Percentiles rank a stretch among this genome's conserved stretches.
phyloP scores from a whole-genome alignment of 1,284 basidiomycete species.

The Naganishia albida region DNA sequence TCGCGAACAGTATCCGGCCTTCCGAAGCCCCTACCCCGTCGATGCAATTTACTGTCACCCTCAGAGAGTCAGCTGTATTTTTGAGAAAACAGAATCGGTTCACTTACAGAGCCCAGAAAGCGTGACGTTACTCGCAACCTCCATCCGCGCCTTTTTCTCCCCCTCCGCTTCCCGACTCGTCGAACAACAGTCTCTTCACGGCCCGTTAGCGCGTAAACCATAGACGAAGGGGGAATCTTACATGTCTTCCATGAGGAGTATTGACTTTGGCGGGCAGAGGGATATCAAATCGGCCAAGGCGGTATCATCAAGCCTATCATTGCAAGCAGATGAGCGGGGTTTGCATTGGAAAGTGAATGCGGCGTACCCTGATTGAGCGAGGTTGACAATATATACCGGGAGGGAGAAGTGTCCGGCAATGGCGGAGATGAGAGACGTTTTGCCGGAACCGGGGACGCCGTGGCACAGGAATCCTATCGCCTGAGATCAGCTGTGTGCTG shows the following conservation, averaged over 20 bases:
- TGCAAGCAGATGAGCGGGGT: background rate
- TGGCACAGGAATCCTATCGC: constrained; percentile 70
- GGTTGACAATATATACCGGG: constrained; percentile 71
- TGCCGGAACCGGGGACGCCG: constrained; percentile 70
- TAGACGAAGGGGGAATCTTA: constrained; percentile 13
- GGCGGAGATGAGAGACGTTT: constrained; percentile 73
- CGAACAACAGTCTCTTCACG: constrained; percentile 45
- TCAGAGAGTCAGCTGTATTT: too few species aligned
- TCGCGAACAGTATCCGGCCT: constrained; percentile 75
- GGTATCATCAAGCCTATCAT: constrained; percentile 63
- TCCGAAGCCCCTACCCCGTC: constrained; percentile 84
- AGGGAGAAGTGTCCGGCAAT: constrained; percentile 73
- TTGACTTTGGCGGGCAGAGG: constrained; percentile 66
- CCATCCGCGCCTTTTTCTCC: constrained; percentile 40
- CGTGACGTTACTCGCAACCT: constrained; percentile 56
- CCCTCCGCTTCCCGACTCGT: constrained; percentile 35
- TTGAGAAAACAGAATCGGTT: too few species aligned
- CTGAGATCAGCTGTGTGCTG: background rate
- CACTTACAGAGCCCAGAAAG: constrained; percentile 65
- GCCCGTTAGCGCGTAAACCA: background rate
- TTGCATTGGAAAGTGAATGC: constrained; percentile 19
- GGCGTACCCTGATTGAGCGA: constrained; percentile 64
- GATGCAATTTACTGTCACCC: constrained; percentile 66
- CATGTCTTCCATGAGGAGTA: constrained; percentile 74
- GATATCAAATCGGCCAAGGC: constrained; percentile 64